Conservation (phyloP, 2,329 filamentous ascomycete species). For the Pseudogymnoascus sp. region DNA sequence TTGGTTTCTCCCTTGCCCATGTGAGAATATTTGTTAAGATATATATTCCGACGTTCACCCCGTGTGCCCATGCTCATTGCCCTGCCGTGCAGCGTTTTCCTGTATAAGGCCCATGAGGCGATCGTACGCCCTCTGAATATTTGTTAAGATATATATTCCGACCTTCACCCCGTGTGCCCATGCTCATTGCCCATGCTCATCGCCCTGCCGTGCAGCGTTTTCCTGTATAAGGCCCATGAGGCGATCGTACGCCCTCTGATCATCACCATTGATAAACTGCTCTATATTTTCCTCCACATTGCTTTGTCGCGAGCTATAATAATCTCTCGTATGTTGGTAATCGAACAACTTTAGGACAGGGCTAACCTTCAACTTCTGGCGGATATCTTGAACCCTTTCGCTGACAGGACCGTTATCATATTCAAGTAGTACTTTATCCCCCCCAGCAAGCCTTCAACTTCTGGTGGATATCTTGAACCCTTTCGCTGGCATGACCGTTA, state of each 20-base stretch:
- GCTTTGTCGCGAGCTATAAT: neutral
- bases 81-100: neutral
- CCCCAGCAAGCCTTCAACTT: neutral
- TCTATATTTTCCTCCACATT: neutral
- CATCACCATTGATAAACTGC: neutral
- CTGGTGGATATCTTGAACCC: neutral
- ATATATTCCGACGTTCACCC: neutral
- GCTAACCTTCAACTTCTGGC: neutral
- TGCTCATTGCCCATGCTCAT: too few species aligned
- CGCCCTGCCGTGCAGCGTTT: neutral
- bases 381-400: neutral
- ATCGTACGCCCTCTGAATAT: neutral
- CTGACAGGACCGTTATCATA: neutral
- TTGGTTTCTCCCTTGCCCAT: neutral
- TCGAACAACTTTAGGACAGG: neutral
- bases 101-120: neutral
- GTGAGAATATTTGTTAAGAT: neutral
- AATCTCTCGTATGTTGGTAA: neutral
- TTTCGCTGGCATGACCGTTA: neutral
- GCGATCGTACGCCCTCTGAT: neutral
- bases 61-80: neutral
- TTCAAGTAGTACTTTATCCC: too few species aligned
- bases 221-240: neutral
- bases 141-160: neutral
- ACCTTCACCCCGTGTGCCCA: neutral